Base-by-base conservation (phyloP, 768 basidiomycete genomes). In the Piloderma croceum region DNA sequence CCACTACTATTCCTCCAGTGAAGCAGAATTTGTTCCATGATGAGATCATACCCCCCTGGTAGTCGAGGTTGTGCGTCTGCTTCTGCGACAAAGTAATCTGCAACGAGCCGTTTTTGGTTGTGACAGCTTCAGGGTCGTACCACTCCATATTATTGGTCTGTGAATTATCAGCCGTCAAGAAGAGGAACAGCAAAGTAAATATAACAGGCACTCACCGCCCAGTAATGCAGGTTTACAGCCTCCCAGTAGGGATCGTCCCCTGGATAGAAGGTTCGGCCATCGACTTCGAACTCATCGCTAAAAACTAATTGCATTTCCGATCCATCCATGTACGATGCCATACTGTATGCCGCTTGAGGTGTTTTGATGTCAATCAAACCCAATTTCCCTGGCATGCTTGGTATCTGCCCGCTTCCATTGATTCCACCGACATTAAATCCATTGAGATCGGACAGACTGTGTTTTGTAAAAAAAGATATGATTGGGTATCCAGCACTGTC, bases 21-120 rank as follows among this genome's bases (percentile, higher is more conserved):
- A 94, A 92, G 65, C 90, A 97, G 48, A 98, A 87, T 61, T 94
- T 92, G 63, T 96, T 96, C 88, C 81, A 67, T 13, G 74, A 73
- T 18, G 76, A 63, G 54, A 88, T 63, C 69, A 89, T 64, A 11
- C 77, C 84, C 31, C 85, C 79, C 51, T 77, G 72, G 54, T 83
- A 92, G 43, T 85, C 59, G 41, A 93, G 65, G 42, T 74, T 74
- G 56, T 93, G 84, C 31, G 72, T 86, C 42, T 66, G 56, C 56
- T 76, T 85, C 57, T 73, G 59, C 20, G 62, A 76, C 50, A 94
- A 63, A 2, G 83, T 89, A 52, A 94, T 78, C 48, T 83, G 74
- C 29, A 97, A 73, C 29, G 71, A 65, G 17, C 94, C 93, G 47
- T 73, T 67, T 44, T 65, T 65, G 7, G 93, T 96, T 6, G 77